A percentile compares a stretch with the other conserved stretches of the same genome.
Conservation (phyloP, 2,329 filamentous ascomycete genomes). For the Epicoccum nigrum region DNA sequence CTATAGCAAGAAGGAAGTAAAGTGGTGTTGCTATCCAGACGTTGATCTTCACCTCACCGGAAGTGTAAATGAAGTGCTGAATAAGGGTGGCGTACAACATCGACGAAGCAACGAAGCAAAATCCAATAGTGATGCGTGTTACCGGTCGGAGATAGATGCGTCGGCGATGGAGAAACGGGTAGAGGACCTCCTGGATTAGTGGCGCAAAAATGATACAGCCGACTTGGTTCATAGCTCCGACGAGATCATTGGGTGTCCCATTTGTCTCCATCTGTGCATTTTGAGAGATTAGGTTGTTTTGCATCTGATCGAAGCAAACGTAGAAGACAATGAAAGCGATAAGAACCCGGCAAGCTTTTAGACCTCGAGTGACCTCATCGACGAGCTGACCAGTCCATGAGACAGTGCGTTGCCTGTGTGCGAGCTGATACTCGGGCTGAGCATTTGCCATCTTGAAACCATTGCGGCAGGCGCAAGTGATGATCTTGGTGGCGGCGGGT, state of each 20-base stretch:
- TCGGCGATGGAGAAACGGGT: conserved; percentile 36
- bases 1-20: conserved; percentile 49
- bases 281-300: conserved; percentile 48
- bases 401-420: conserved; percentile 27
- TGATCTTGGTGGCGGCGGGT: conserved; percentile 32
- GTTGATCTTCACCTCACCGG: conserved; percentile 26
- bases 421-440: conserved; percentile 33
- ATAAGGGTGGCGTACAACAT: conserved; percentile 42
- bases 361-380: conserved; percentile 35
- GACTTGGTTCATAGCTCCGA: conserved; percentile 41
- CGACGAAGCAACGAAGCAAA: conserved; percentile 34
- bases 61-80: conserved; percentile 42
- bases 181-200: conserved; percentile 36
- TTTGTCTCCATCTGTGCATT: conserved; percentile 44
- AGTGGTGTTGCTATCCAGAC: conserved; percentile 51
- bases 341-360: conserved; percentile 43
- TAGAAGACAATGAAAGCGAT: conserved; percentile 45
- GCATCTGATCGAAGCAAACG: conserved; percentile 49
- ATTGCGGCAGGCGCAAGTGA: conserved; percentile 35
- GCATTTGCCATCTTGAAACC: conserved; percentile 36
- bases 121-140: conserved; percentile 40
- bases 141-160: conserved; percentile 39
- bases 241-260: conserved; percentile 45
- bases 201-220: conserved; percentile 44
- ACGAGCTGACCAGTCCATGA: conserved; percentile 37